Percentiles rank a stretch among this genome's conserved stretches.
These are phyloP conservation scores for Microbotryomycetes sp. DNA, from an alignment of 1,284 basidiomycete species.

Conservation along the genomic window DNA sequence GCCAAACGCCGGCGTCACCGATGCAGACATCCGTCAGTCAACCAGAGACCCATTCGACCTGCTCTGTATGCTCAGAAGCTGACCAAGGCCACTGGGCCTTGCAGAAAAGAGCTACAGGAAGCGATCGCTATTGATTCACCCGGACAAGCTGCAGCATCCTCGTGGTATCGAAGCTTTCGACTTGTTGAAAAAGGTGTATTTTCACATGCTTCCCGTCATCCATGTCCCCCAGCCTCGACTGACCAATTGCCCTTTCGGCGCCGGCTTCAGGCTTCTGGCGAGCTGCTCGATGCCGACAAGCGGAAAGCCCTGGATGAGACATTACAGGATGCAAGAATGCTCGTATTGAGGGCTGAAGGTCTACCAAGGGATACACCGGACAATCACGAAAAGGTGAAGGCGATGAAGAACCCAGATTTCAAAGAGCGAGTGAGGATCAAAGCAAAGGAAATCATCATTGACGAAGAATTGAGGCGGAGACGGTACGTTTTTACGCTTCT, in stretches of 20 bases:
- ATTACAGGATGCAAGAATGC: conserved; percentile 40
- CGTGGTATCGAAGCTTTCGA: conserved; percentile 51
- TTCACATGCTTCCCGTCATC: conserved; percentile 26
- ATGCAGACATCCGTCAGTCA: conserved; percentile 43
- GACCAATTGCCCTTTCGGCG: background rate
- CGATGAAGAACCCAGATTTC: conserved; percentile 40
- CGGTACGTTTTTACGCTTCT: conserved; percentile 37
- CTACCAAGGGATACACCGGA: conserved; percentile 40
- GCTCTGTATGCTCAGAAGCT: background rate
- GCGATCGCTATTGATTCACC: conserved; percentile 52
- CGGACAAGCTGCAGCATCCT: conserved; percentile 51
- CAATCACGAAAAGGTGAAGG: conserved; percentile 41
- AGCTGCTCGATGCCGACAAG: conserved; percentile 39
- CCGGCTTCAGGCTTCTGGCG: conserved; percentile 34
- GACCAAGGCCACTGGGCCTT: background rate
- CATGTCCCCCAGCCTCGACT: background rate
- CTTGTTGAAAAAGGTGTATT: conserved; percentile 48
- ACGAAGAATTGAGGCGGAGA: conserved; percentile 49
- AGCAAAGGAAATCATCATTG: conserved; percentile 50
- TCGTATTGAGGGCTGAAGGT: conserved; percentile 40
- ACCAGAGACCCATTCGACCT: background rate
- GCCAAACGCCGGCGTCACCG: conserved; percentile 35
- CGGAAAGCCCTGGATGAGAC: conserved; percentile 41
- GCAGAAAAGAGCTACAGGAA: conserved; percentile 49
- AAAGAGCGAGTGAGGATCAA: conserved; percentile 44